Conservation (phyloP, 192 early-diverging fungal species). For the Backusella westeae region DNA sequence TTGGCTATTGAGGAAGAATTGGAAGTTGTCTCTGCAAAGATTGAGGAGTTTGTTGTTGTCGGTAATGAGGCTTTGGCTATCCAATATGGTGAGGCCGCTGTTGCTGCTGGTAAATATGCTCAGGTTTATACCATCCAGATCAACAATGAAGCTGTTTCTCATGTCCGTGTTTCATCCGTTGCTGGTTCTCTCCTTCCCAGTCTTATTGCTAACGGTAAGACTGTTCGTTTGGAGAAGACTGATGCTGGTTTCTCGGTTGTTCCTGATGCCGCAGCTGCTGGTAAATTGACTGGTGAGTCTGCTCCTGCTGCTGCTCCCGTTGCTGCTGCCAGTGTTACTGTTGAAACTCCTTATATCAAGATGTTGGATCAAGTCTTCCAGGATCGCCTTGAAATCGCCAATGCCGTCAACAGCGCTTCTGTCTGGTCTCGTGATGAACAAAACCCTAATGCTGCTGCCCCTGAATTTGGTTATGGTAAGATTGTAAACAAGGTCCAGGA, state of each 20-base stretch:
- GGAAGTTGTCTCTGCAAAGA: background rate
- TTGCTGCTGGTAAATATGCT: slow-evolving; percentile 11
- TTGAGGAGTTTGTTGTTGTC: slow-evolving; percentile 20
- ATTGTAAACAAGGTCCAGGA: slow-evolving; percentile 65
- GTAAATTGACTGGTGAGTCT: slow-evolving; percentile 16
- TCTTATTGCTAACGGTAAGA: slow-evolving; percentile 19
- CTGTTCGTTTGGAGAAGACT: slow-evolving; percentile 11
- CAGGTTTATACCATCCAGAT: slow-evolving; percentile 25
- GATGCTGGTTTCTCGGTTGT: background rate
- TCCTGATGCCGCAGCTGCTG: slow-evolving; percentile 9
- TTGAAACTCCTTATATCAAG: slow-evolving; percentile 78
- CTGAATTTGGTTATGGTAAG: slow-evolving; percentile 88
- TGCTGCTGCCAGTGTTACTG: slow-evolving; percentile 29
- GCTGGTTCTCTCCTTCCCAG: slow-evolving; percentile 22
- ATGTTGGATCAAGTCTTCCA: slow-evolving; percentile 79
- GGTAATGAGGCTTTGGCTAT: slow-evolving; percentile 19
- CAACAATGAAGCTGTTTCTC: slow-evolving; percentile 17
- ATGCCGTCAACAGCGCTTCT: slow-evolving; percentile 67
- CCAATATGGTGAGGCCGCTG: background rate
- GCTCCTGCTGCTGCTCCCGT: slow-evolving; percentile 22
- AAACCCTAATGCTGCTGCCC: slow-evolving; percentile 53
- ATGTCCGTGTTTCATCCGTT: slow-evolving; percentile 26
- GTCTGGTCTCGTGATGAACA: slow-evolving; percentile 65
- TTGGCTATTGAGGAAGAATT: background rate
- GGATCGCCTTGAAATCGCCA: slow-evolving; percentile 75